A percentile compares a stretch with the other conserved stretches of the same genome.
These are phyloP conservation scores for Wallacemonas sp. DNA, from an alignment of 208 protist genomes.

Conservation along the genomic window DNA sequence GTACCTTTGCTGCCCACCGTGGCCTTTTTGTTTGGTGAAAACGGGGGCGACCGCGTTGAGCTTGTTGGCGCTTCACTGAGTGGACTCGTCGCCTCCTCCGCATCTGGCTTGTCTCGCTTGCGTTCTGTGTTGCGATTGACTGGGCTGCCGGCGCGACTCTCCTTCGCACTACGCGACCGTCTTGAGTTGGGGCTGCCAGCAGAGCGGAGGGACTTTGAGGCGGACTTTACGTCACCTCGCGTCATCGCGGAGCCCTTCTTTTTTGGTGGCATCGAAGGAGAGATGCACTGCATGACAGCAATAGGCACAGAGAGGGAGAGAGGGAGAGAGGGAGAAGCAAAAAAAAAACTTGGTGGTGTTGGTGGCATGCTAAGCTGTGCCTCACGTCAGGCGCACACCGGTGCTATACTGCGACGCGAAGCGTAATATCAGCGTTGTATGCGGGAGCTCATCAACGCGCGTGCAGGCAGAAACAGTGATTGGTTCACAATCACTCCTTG, in stretches of 20 bases:
- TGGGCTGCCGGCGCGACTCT: neutral
- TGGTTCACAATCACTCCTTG: too few species aligned
- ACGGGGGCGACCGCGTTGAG: neutral
- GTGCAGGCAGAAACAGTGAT: too few species aligned
- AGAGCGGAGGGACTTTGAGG: neutral
- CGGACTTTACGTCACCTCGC: slow-evolving; percentile 4
- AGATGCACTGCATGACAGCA: too few species aligned
- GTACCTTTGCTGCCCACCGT: neutral
- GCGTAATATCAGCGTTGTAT: too few species aligned
- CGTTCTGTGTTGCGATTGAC: neutral
- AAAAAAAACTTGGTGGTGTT: too few species aligned
- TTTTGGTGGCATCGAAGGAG: slow-evolving; percentile 12
- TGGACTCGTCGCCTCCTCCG: neutral
- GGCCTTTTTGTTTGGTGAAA: neutral
- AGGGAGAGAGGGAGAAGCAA: neutral
- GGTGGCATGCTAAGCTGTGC: too few species aligned
- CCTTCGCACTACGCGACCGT: neutral
- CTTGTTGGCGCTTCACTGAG: neutral
- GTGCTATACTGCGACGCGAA: too few species aligned
- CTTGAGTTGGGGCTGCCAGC: neutral
- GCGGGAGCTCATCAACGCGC: too few species aligned
- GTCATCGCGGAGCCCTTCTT: slow-evolving; percentile 1
- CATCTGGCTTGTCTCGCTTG: neutral
- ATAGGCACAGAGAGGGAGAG: too few species aligned
- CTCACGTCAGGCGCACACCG: too few species aligned